Percentiles rank a stretch among this genome's conserved stretches.
Conservation (phyloP, 257 asterid species). For the Primulina eburnea region DNA sequence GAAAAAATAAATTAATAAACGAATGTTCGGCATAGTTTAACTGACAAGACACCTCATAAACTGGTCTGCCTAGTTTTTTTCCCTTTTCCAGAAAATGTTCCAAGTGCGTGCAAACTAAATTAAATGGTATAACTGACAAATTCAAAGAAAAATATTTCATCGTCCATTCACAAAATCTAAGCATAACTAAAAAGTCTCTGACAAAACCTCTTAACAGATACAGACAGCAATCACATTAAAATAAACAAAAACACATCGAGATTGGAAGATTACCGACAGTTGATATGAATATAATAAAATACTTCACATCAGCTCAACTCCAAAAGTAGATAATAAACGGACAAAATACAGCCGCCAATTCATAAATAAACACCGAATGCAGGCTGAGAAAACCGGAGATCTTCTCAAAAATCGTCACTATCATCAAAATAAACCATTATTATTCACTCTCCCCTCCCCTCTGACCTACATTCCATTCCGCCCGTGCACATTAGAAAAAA, state of each 20-base stretch:
- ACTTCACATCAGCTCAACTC: conserved; percentile 31
- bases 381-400: conserved; percentile 24
- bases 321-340: conserved; percentile 8
- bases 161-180: not conserved
- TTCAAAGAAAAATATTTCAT: not conserved
- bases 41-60: not conserved
- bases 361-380: conserved; percentile 18
- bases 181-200: not conserved
- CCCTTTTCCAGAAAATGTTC: not conserved
- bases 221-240: conserved; percentile 10
- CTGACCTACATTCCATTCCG: conserved; percentile 2
- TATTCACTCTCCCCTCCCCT: conserved; percentile 19
- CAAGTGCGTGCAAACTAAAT: not conserved
- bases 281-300: conserved; percentile 7
- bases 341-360: conserved; percentile 22
- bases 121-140: not conserved
- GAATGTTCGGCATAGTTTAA: not conserved
- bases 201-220: not conserved
- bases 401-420: conserved; percentile 33
- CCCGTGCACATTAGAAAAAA: not conserved
- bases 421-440: conserved; percentile 28
- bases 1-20: conserved; percentile 17
- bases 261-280: conserved; percentile 7
- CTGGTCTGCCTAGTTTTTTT: not conserved
- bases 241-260: conserved; percentile 16